Evolutionary conservation across 192 early-diverging fungal species (phyloP).

Genomic region (Podila verticillata): DNA sequence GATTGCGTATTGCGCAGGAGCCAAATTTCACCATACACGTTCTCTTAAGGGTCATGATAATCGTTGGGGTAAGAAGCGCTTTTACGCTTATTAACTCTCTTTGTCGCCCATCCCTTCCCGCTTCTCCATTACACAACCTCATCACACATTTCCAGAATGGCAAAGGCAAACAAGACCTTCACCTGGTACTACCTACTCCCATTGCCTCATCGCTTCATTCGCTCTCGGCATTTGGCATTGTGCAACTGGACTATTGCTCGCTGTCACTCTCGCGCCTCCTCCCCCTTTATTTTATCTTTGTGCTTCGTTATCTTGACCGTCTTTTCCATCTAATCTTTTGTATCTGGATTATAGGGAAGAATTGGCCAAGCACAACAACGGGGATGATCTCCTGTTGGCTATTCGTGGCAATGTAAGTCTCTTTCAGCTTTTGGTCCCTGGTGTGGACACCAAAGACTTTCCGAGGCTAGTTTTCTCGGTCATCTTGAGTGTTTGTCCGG

Average conservation of each 20-base stretch:
- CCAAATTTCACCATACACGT: too few species aligned
- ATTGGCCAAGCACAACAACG: slow-evolving; percentile 53
- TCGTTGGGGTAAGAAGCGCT: too few species aligned
- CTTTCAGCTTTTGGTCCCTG: background rate
- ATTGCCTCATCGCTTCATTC: background rate
- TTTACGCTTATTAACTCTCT: too few species aligned
- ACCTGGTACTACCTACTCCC: background rate
- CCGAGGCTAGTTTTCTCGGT: background rate
- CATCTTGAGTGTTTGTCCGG: too few species aligned
- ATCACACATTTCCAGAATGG: slow-evolving; percentile 5
- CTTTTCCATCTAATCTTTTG: slow-evolving; percentile 4
- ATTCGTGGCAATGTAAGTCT: slow-evolving; percentile 55
- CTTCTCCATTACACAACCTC: slow-evolving; percentile 3
- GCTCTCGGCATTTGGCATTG: background rate
- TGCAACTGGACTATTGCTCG: too few species aligned
- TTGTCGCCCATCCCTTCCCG: background rate
- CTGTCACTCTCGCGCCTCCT: background rate
- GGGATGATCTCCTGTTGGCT: slow-evolving; percentile 48
- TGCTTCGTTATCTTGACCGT: background rate
- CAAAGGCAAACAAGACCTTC: slow-evolving; percentile 3
- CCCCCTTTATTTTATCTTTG: background rate
- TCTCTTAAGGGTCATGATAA: too few species aligned
- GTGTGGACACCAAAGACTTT: background rate
- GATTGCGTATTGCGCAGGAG: too few species aligned
- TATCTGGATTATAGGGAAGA: slow-evolving; percentile 37